These are phyloP conservation scores for Hordeum pubiflorum DNA, from an alignment of 202 grass and related monocot genomes.

Conservation along the genomic window DNA sequence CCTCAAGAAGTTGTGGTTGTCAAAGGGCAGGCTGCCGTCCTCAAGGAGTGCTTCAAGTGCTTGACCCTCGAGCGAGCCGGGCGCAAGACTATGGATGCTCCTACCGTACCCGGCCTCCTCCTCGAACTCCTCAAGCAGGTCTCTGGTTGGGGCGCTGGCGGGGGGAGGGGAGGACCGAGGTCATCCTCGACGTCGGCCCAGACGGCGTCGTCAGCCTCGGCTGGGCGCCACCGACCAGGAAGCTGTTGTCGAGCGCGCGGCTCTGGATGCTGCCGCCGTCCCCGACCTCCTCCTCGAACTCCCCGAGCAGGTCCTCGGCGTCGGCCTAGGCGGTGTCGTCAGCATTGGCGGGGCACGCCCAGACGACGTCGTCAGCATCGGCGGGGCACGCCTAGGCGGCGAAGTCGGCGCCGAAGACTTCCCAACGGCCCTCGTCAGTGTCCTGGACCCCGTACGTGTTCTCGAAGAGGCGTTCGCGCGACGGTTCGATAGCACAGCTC, in stretches of 20 bases:
- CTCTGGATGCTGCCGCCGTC: conserved; percentile 65
- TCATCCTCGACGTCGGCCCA: conserved; percentile 51
- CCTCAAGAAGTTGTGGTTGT: too few relatives aligned
- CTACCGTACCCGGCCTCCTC: conserved; percentile 47
- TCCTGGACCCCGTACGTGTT: conserved; percentile 69
- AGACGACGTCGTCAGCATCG: conserved; percentile 51
- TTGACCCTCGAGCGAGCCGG: conserved; percentile 80
- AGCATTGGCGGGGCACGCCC: conserved; percentile 48
- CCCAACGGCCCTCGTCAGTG: conserved; percentile 58
- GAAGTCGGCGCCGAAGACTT: conserved; percentile 81
- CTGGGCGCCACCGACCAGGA: conserved; percentile 55
- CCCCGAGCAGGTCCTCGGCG: conserved; percentile 56
- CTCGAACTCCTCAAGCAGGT: conserved; percentile 70
- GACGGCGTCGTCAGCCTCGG: conserved; percentile 52
- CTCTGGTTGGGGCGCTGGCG: background rate
- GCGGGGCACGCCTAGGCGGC: conserved; percentile 49
- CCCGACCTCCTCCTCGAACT: conserved; percentile 66
- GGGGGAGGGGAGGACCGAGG: conserved; percentile 24
- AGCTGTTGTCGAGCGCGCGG: conserved; percentile 83
- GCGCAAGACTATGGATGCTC: conserved; percentile 75
- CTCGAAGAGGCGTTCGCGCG: conserved; percentile 84
- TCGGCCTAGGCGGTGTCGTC: conserved; percentile 67
- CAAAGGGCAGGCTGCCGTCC: too few relatives aligned
- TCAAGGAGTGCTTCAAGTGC: too few relatives aligned
- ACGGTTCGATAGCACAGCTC: too few relatives aligned